Evolutionary conservation across 805 yeast species (phyloP), one percentile per base, ranked within the genome.

Genomic region (Pichia thaimueangensis): DNA sequence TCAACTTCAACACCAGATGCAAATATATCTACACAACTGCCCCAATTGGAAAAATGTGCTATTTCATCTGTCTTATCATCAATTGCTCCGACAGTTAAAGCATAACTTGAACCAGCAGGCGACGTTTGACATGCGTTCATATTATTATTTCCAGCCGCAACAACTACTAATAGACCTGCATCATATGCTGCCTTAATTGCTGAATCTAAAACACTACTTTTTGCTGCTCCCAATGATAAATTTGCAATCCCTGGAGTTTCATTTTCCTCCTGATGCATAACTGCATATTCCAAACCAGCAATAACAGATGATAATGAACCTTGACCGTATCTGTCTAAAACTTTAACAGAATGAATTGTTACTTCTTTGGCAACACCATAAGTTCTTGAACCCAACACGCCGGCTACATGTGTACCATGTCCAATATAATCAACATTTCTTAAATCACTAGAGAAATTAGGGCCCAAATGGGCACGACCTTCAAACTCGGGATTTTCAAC

Each of bases 331-430:
- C 59, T 61, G 48, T 81, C 80, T 39, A 87, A 66, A 0, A 86
- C 88, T 55, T 88, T 89, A 11, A 91, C 78, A 21, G 83, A 93
- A 9, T 84, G 67, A 8, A 88, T 56, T 9, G 68, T 67, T 13
- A 75, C 76, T 31, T 73, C 62, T 58, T 89, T 88, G 15, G 95
- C 86, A 3, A 86, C 93, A 6, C 97, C 97, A 64, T 68, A 88
- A 2, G 80, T 76, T 41, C 64, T 69, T 2, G 96, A 85, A 0
- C 91, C 96, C 42, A 86, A 73, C 11, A 86, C 66, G 3, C 96
- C 96, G 0, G 96, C 95, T 37, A 89, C 94, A 61, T 88, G 96
- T 1, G 96, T 86, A 0, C 96, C 97, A 59, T 88, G 97, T 0
- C 96, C 96, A 52, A 81, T 80, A 9, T 64, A 64, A 57, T 89